Evolutionary conservation across 129 eudicot genomes (phyloP), one percentile per base, ranked within the genome.

Genomic region (Centella asiatica): DNA sequence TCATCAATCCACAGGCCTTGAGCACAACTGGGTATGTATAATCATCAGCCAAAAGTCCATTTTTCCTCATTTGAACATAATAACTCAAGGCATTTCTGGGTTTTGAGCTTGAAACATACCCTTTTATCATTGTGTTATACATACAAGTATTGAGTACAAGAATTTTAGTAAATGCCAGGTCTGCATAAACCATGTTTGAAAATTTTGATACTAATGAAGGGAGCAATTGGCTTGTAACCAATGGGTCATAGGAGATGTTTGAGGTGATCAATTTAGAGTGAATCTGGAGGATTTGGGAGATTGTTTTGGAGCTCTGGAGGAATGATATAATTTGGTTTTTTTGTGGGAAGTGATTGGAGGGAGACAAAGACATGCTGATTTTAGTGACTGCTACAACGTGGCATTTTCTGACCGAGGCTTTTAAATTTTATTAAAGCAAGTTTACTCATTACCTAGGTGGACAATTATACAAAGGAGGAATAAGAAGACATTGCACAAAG

Each of bases 41-140:
- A 63, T 52, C 58, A 75, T 79, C 81, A 45, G 73, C 68, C 29
- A 14, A 8, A 2, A 75, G 55, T 6, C 75, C 85, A 23, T 75
- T 52, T 58, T 60, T 50, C 62, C 68, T 63, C 85, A 79, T 79
- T 71, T 68, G 22, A 10, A 60, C 36, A 23, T 61, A 78, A 52
- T 58, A 58, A 58, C 13, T 0, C 5, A 58, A 20, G 14, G 17
- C 63, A 45, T 5, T 34, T 34, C 20, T 34, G 0, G 63, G 63
- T 4, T 58, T 34, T 20, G 42, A 57, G 44, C 22, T 57, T 1
- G 20, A 57, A 44, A 57, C 22, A 10, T 71, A 69, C 3, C 73
- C 46, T 72, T 71, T 72, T 13, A 84, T 69, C 51, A 77, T 62
- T 14, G 84, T 77, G 76, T 84, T 84, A 63, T 63, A 75, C 11